A percentile compares a stretch with the other conserved stretches of the same genome.
phyloP scores from a whole-genome alignment of 768 basidiomycete species.

The Boletus barrowsii region DNA sequence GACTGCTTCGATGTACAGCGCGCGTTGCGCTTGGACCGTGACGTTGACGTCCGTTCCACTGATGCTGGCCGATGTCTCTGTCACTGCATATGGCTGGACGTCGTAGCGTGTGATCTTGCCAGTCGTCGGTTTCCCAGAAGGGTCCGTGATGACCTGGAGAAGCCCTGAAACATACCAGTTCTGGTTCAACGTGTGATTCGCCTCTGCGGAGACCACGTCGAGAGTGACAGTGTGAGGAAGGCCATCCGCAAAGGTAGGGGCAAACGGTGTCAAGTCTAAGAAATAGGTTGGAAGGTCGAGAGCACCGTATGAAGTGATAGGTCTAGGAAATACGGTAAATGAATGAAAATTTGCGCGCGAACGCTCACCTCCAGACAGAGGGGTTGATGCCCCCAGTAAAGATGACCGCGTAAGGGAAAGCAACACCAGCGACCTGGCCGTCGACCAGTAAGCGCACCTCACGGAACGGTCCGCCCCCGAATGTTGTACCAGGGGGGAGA shows the following conservation, averaged over 20 bases:
- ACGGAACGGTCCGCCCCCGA: conserved; percentile 53
- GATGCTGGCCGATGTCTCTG: conserved; percentile 45
- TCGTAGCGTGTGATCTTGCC: conserved; percentile 62
- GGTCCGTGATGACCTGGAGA: conserved; percentile 66
- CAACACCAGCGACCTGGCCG: conserved; percentile 50
- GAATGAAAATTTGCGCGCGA: not conserved
- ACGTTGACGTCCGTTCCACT: conserved; percentile 51
- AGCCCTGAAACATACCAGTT: conserved; percentile 78
- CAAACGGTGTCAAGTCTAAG: conserved; percentile 75
- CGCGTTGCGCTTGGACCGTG: conserved; percentile 57
- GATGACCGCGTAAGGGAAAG: conserved; percentile 57
- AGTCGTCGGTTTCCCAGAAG: conserved; percentile 60
- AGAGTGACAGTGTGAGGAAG: conserved; percentile 68
- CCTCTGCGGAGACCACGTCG: conserved; percentile 70
- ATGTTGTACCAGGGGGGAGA: conserved; percentile 50
- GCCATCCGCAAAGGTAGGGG: conserved; percentile 65
- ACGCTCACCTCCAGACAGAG: conserved; percentile 57
- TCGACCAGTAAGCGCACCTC: conserved; percentile 63
- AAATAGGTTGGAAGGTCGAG: conserved; percentile 77
- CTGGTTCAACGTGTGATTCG: conserved; percentile 58
- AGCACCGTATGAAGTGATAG: conserved; percentile 74
- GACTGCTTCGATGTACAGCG: conserved; percentile 57
- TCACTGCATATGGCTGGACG: conserved; percentile 53
- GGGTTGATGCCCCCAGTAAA: conserved; percentile 78
- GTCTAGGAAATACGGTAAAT: conserved; percentile 35